Evolutionary conservation across 768 basidiomycete species (phyloP), one percentile per base, ranked within the genome.

Genomic region (Lactifluus echinatus): DNA sequence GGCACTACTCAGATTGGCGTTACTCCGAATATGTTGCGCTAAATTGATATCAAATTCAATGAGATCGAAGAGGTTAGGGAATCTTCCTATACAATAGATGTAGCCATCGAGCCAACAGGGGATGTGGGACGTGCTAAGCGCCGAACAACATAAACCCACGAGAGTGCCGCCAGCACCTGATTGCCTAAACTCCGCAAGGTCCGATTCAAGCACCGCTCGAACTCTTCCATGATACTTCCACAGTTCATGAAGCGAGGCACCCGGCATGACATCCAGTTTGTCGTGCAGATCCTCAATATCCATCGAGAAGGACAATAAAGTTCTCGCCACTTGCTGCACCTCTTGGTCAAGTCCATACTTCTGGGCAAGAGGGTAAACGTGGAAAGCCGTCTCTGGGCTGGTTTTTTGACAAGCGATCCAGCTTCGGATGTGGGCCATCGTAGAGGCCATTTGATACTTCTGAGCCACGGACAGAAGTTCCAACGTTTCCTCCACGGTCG

Each of bases 151-250:
- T 31, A 31, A 31, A 31, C 43, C 3, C 3, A 6, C 2, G 2
- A 46, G 34, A 4, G 31, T 31, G 31, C 31, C 19, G 10, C 3
- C 10, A 11, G 26, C n/a, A 47, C 29, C 40, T 12, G 48, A 26
- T 4, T 19, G 8, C 11, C n/a, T 29, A 19, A 44, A 34, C 17
- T 28, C 10, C 10, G 28, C 8, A 19, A 56, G 48, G 17, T 44
- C 40, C 2, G 21, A 21, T 3, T 1, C 15, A 8, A 57, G 50
- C 10, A 14, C 2, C 1, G 11, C 23, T 12, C 12, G 49, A 10
- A 52, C 56, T 11, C 29, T 42, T n/a, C 44, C 23, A 39, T 56
- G 40, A 26, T 50, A 56, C 4, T 44, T 50, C 55, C 48, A 50
- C 5, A 57, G 56, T 42, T 48, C 51, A 8, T 40, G 19, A 34